Base-by-base conservation (phyloP, 495 filamentous ascomycete species). In the Penicillium dipodomyicola region DNA sequence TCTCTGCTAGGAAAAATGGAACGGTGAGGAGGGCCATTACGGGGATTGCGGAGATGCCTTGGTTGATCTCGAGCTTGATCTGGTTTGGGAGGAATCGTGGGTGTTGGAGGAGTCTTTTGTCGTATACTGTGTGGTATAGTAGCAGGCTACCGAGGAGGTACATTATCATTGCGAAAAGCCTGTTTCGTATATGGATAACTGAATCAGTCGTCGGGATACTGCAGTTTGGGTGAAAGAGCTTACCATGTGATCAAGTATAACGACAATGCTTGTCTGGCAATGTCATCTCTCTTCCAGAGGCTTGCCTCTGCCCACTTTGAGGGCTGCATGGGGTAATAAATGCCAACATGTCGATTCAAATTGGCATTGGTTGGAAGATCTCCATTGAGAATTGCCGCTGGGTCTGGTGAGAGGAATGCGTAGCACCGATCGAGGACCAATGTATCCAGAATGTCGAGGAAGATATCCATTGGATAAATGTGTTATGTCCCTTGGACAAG, bases 41-140 rank as follows among this genome's bases (percentile, higher is more conserved):
- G 2, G 92, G 93, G 64, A 96, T 80, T 3, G 90, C 74, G 19
- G 54, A 57, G 55, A 85, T 72, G 53, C 89, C 81, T 72, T 96
- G 91, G 22, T 68, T 64, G 59, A 97, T 95, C 69, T 97, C 93
- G 59, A 88, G 80, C 35, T 78, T 74, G 37, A 97, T 85, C 69
- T 97, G 93, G 72, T 96, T 88, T 68, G 88, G 89, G 63, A 96
- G 88, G 72, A 88, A 96, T 70, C 91, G 91, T 9, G 93, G 93
- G 69, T 97, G 93, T 17, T 86, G 72, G 71, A 91, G 82, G 58
- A 87, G 88, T 45, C 80, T 77, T 65, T 97, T 91, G 78, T 97
- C 92, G 77, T 92, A 97, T 72, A 96, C 73, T 74, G 92, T 90
- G 68, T 85, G 51, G 76, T 94, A 96, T 49, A 90, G 88, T 43